phyloP scores from a whole-genome alignment of 2,329 filamentous ascomycete species.

The Penicillium digitatum region DNA sequence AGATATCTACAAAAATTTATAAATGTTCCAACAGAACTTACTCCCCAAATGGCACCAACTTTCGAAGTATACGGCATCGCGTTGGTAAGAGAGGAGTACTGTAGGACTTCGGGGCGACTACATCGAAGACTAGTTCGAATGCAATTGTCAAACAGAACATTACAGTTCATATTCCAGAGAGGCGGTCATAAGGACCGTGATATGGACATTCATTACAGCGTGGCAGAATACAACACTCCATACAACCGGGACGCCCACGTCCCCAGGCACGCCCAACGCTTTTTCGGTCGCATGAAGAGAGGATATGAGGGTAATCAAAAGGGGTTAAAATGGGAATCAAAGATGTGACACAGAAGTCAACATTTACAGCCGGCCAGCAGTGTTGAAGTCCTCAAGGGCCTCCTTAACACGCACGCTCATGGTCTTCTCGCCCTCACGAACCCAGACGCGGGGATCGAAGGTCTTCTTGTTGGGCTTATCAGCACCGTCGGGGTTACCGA shows the following conservation, averaged over 20 bases:
- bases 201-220: conserved; percentile 26
- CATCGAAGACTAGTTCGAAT: neutral
- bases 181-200: conserved; percentile 3
- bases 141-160: conserved; percentile 1
- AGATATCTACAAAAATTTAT: neutral
- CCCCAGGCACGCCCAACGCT: conserved; percentile 18
- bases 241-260: conserved; percentile 25
- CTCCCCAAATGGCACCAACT: too few species aligned
- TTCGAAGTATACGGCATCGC: neutral
- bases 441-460: conserved; percentile 89
- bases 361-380: conserved; percentile 69
- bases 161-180: conserved; percentile 12
- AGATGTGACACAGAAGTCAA: neutral
- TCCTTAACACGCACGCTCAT: conserved; percentile 78
- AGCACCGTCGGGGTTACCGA: conserved; percentile 91
- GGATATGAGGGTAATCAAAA: conserved; percentile 11
- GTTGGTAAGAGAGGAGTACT: neutral
- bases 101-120: neutral
- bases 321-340: conserved; percentile 7
- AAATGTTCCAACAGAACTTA: too few species aligned
- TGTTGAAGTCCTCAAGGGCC: conserved; percentile 89
- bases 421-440: conserved; percentile 89
- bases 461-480: conserved; percentile 99
- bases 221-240: conserved; percentile 27
- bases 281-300: conserved; percentile 19